Evolutionary conservation across 306 rosid species (phyloP).

Genomic region (Inga oerstediana): DNA sequence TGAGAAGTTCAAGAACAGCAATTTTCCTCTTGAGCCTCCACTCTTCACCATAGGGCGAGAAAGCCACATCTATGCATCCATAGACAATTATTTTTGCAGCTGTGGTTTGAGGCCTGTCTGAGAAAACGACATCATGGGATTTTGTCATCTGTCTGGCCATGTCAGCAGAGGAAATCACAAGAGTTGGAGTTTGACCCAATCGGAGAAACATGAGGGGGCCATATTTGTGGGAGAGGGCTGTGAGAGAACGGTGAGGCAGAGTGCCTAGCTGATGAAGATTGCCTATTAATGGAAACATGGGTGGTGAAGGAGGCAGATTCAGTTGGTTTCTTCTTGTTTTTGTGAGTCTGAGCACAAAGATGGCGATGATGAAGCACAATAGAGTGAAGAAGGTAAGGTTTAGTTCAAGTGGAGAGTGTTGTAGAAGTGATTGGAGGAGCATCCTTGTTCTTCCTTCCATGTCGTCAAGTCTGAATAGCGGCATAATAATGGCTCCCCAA

Average conservation of each 20-base stretch:
- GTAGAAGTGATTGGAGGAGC: not conserved
- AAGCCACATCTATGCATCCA: slow-evolving; percentile 15
- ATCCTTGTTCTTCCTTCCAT: not conserved
- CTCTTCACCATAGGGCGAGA: slow-evolving; percentile 17
- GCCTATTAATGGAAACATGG: slow-evolving; percentile 45
- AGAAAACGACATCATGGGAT: not conserved
- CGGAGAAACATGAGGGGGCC: slow-evolving; percentile 45
- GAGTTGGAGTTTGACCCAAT: slow-evolving; percentile 31
- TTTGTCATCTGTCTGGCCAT: not conserved
- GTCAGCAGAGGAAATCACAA: slow-evolving; percentile 22
- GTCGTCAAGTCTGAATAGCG: not conserved
- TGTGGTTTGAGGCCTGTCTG: not conserved
- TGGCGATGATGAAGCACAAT: not conserved
- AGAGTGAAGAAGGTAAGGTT: not conserved
- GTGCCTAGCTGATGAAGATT: slow-evolving; percentile 53
- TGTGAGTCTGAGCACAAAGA: not conserved
- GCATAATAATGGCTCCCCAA: not conserved
- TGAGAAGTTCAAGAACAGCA: slow-evolving; percentile 27
- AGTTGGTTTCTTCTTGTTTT: not conserved
- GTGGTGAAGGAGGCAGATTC: slow-evolving; percentile 47
- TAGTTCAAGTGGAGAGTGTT: not conserved
- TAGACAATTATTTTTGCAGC: not conserved
- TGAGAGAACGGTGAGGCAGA: slow-evolving; percentile 43
- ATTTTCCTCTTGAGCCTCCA: slow-evolving; percentile 14
- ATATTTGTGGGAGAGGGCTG: slow-evolving; percentile 31